These are phyloP conservation scores for Phialemonium atrogriseum DNA, from an alignment of 2,329 filamentous ascomycete genomes.

Conservation along the genomic window DNA sequence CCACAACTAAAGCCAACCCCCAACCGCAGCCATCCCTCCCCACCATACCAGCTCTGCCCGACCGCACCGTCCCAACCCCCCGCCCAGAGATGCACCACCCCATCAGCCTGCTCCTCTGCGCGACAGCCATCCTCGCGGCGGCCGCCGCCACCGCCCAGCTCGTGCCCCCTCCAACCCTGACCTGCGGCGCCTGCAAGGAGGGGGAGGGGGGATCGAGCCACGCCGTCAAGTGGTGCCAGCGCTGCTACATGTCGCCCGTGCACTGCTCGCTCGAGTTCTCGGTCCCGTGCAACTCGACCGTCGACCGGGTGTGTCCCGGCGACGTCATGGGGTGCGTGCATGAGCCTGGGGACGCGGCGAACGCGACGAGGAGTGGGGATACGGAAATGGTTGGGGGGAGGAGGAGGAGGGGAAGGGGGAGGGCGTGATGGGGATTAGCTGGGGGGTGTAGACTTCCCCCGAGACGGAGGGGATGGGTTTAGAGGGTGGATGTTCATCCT, in stretches of 20 bases:
- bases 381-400: neutral
- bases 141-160: too few species aligned
- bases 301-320: neutral
- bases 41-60: too few species aligned
- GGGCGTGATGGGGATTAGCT: too few species aligned
- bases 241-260: constrained; percentile 3
- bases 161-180: constrained; percentile 2
- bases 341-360: neutral
- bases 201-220: neutral
- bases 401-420: neutral
- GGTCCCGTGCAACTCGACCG: constrained; percentile 1
- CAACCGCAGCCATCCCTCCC: too few species aligned
- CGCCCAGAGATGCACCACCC: too few species aligned
- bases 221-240: constrained; percentile 3
- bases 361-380: neutral
- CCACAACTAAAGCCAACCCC: too few species aligned
- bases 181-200: constrained; percentile 1
- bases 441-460: too few species aligned
- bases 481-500: too few species aligned
- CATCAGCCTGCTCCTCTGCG: too few species aligned
- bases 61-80: too few species aligned
- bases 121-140: too few species aligned
- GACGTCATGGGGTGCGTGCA: neutral
- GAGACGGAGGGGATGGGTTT: too few species aligned
- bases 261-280: constrained; percentile 4